These are phyloP conservation scores for Saturnispora hagleri DNA, from an alignment of 805 yeast genomes.

Conservation along the genomic window DNA sequence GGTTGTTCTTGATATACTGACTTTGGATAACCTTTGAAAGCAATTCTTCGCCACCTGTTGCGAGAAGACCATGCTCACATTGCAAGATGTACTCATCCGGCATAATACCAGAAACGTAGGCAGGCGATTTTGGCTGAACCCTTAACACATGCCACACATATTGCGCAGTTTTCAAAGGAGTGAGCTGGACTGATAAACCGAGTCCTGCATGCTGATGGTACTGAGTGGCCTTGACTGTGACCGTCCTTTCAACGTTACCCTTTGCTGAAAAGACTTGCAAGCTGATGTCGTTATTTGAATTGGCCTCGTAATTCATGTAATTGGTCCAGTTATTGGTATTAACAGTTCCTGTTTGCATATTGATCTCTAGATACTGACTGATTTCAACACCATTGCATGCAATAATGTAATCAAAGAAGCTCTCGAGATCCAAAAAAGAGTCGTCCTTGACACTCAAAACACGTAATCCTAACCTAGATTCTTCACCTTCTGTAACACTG, in stretches of 20 bases:
- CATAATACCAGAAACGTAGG: slow-evolving; percentile 69
- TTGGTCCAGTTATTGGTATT: slow-evolving; percentile 18
- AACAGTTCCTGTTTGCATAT: slow-evolving; percentile 13
- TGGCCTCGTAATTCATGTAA: slow-evolving; percentile 22
- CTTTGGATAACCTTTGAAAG: slow-evolving; percentile 58
- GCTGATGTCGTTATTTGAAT: slow-evolving; percentile 28
- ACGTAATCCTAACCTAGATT: slow-evolving; percentile 41
- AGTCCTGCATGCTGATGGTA: slow-evolving; percentile 26
- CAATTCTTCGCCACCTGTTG: slow-evolving; percentile 80
- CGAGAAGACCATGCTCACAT: slow-evolving; percentile 55
- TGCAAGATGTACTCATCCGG: slow-evolving; percentile 89
- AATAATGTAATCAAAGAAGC: slow-evolving; percentile 84
- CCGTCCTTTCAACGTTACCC: slow-evolving; percentile 54
- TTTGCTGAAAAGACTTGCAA: slow-evolving; percentile 81
- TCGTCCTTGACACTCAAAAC: slow-evolving; percentile 40
- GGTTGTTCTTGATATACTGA: slow-evolving; percentile 29
- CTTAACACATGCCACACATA: slow-evolving; percentile 80
- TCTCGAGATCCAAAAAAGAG: slow-evolving; percentile 50
- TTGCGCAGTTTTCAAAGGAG: slow-evolving; percentile 65
- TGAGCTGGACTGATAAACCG: slow-evolving; percentile 68
- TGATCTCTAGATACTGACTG: slow-evolving; percentile 21
- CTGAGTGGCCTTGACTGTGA: slow-evolving; percentile 13
- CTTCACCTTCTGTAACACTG: slow-evolving; percentile 17
- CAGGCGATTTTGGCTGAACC: slow-evolving; percentile 71
- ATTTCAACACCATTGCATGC: slow-evolving; percentile 55